Base-by-base conservation (phyloP, 768 basidiomycete species). In the Trametes punicea region DNA sequence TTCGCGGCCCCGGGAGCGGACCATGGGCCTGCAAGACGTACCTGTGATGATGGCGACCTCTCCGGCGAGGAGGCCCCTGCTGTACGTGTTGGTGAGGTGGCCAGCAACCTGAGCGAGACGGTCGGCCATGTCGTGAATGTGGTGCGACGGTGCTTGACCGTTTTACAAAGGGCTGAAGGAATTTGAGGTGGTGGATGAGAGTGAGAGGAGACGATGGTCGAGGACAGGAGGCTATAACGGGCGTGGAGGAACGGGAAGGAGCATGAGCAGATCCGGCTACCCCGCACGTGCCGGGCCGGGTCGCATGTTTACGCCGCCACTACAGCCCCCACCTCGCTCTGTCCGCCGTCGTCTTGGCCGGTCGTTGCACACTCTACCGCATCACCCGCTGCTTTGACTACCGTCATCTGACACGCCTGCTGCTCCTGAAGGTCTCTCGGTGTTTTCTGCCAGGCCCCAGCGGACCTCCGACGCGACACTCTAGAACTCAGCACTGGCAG, bases 31-130 rank as follows among this genome's bases (percentile, higher is more conserved):
- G n/a, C n/a, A n/a, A n/a, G n/a, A n/a, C 29, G 64, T 65, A 85
- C 89, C 90, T 46, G 91, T 93, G 64, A 93, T 85, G 68, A 93
- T 91, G 15, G 88, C 90, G 7, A 92, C 90, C 64, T 93, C 87
- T 6, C 84, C 88, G 1, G 75, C 78, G 45, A 91, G 75, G 40
- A 93, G 73, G 3, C 90, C 89, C 6, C 77, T 73, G 20, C 68
- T 61, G 52, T 74, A 59, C 20, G 70, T 56, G 64, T 81, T 85
- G 33, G 79, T 78, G 25, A 91, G 71, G 65, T 91, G 89, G 50
- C 81, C 81, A 26, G 88, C 79, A 44, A 91, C 79, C 71, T 90
- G 88, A 42, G 81, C 69, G 39, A 90, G 80, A 63, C 74, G 71
- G 18, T 70, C 64, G 2, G 72, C 59, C 69, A 75, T 33, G 38